These are phyloP conservation scores for Phialemonium atrogriseum DNA, from an alignment of 2,329 filamentous ascomycete genomes.

Conservation along the genomic window DNA sequence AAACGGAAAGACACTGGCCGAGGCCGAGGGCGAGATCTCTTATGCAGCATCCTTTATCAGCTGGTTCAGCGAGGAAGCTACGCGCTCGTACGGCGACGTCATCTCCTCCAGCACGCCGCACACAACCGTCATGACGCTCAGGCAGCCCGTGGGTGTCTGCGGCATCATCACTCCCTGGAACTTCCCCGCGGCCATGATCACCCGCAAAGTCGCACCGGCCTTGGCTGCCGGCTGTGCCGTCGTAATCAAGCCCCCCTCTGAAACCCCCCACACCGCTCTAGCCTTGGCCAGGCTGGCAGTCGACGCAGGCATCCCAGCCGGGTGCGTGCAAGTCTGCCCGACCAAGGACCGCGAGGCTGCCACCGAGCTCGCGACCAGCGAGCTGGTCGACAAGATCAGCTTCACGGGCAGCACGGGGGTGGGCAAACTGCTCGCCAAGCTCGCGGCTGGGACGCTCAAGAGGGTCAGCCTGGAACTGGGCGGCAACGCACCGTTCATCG, in stretches of 20 bases:
- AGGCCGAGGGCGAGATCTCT: constrained; percentile 48
- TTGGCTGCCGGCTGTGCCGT: constrained; percentile 64
- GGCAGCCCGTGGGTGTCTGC: constrained; percentile 59
- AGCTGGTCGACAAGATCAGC: constrained; percentile 49
- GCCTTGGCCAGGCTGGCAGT: constrained; percentile 57
- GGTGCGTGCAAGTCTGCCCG: constrained; percentile 36
- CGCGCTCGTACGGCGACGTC: constrained; percentile 48
- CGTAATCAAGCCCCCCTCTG: constrained; percentile 59
- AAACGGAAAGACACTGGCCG: constrained; percentile 58
- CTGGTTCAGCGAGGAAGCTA: constrained; percentile 57
- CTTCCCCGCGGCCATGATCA: constrained; percentile 46
- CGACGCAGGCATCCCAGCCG: constrained; percentile 58
- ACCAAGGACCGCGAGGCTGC: constrained; percentile 42
- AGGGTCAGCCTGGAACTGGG: constrained; percentile 61
- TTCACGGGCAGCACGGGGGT: constrained; percentile 66
- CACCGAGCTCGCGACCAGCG: too few relatives aligned
- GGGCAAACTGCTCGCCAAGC: constrained; percentile 55
- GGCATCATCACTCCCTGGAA: constrained; percentile 61
- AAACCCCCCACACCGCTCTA: constrained; percentile 61
- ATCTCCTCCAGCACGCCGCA: constrained; percentile 51
- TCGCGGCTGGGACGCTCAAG: constrained; percentile 56
- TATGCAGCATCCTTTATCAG: constrained; percentile 54
- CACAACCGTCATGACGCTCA: constrained; percentile 54
- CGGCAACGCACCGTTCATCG: constrained; percentile 57
- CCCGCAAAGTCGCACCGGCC: constrained; percentile 36